Evolutionary conservation across 169 alveolate species (phyloP).

Genomic region (Eimeria sp.): DNA sequence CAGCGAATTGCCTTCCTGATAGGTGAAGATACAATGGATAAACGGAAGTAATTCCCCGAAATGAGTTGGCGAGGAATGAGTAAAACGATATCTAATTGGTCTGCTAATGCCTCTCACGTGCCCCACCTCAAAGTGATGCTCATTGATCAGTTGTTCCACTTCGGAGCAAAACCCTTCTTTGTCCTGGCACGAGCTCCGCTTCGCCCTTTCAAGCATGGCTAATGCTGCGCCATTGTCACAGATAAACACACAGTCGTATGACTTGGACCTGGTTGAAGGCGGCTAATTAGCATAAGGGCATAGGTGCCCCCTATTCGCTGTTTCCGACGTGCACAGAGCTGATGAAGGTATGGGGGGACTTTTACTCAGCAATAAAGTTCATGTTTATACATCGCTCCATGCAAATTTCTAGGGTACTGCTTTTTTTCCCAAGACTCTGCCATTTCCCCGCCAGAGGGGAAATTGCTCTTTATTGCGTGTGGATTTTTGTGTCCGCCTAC

Average conservation of each 20-base stretch:
- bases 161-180: constrained; percentile 62
- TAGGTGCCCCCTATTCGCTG: not conserved
- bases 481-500: constrained; percentile 24
- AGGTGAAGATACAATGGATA: not conserved
- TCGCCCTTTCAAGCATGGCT: constrained; percentile 66
- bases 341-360: not conserved
- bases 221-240: constrained; percentile 37
- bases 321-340: not conserved
- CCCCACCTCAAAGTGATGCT: constrained; percentile 71
- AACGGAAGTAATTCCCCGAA: not conserved
- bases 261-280: not conserved
- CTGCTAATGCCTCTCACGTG: not conserved
- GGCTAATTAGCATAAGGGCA: not conserved
- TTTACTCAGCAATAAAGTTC: not conserved
- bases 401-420: not conserved
- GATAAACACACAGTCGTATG: not conserved
- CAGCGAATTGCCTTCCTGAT: constrained; percentile 73
- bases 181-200: constrained; percentile 67
- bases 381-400: not conserved
- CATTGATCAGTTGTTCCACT: constrained; percentile 30
- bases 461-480: not conserved
- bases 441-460: not conserved
- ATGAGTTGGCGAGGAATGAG: not conserved
- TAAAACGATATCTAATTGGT: not conserved
- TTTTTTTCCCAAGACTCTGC: not conserved